These are phyloP conservation scores for Penicillium sp. DNA, from an alignment of 2,329 filamentous ascomycete species.

Conservation along the genomic window DNA sequence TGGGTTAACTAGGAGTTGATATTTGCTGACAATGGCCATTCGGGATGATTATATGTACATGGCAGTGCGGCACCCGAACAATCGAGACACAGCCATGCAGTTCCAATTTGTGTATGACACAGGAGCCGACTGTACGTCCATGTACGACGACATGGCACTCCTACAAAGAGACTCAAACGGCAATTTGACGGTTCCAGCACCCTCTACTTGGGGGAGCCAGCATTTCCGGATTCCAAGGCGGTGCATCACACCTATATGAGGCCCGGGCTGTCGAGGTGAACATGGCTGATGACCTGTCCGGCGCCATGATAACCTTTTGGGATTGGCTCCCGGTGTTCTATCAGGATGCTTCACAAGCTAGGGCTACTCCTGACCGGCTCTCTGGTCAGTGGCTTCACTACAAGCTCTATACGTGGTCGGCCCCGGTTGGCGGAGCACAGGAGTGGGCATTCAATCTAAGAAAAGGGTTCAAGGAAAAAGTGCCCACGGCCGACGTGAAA, in stretches of 20 bases:
- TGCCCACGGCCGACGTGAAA: neutral
- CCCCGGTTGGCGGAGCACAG: neutral
- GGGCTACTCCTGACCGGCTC: neutral
- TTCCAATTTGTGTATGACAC: neutral
- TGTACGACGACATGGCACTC: too few species aligned
- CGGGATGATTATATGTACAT: neutral
- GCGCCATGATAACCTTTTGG: neutral
- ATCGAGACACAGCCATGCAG: neutral
- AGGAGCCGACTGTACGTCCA: neutral
- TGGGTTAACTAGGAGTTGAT: neutral
- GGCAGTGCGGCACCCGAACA: neutral
- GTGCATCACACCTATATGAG: neutral
- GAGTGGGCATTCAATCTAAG: neutral
- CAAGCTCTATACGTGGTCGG: slow-evolving; percentile 1
- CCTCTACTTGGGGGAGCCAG: neutral
- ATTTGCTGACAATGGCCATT: neutral
- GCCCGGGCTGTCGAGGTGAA: neutral
- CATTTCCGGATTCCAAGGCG: neutral
- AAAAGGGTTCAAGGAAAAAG: neutral
- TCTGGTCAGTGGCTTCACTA: neutral
- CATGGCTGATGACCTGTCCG: neutral
- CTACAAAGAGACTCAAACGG: neutral
- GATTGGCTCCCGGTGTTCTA: neutral
- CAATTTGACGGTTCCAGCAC: neutral
- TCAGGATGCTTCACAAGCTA: neutral